Evolutionary conservation across 495 filamentous ascomycete species (phyloP).

Genomic region (Tuber microsphaerosporum): DNA sequence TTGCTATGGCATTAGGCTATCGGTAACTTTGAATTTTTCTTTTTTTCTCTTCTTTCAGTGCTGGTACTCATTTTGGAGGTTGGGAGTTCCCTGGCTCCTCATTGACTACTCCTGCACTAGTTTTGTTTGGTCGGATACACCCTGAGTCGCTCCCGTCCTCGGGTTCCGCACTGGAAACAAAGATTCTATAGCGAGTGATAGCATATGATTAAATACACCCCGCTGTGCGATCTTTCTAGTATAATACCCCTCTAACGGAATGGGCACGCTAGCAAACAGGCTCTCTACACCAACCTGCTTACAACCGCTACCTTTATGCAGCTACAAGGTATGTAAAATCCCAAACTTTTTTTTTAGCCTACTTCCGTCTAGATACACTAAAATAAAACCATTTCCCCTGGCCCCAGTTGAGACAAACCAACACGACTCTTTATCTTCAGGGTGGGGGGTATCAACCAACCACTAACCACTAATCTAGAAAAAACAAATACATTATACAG

Average conservation of each 20-base stretch:
- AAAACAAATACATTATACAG: not conserved
- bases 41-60: not conserved
- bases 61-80: not conserved
- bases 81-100: too few relatives aligned
- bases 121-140: not conserved
- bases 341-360: not conserved
- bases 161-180: not conserved
- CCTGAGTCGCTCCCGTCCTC: not conserved
- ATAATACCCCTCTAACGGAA: not conserved
- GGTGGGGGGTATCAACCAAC: not conserved
- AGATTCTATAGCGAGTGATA: not conserved
- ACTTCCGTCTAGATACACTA: not conserved
- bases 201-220: not conserved
- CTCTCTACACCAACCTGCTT: not conserved
- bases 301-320: not conserved
- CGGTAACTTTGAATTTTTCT: not conserved
- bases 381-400: not conserved
- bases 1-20: too few relatives aligned
- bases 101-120: too few relatives aligned
- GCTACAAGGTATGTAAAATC: not conserved
- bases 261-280: not conserved
- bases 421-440: not conserved
- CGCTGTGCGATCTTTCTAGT: not conserved
- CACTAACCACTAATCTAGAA: not conserved
- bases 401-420: not conserved